Conservation (phyloP, 108 stramenopile genomes). For the Cyclostephanos tholiformis region DNA sequence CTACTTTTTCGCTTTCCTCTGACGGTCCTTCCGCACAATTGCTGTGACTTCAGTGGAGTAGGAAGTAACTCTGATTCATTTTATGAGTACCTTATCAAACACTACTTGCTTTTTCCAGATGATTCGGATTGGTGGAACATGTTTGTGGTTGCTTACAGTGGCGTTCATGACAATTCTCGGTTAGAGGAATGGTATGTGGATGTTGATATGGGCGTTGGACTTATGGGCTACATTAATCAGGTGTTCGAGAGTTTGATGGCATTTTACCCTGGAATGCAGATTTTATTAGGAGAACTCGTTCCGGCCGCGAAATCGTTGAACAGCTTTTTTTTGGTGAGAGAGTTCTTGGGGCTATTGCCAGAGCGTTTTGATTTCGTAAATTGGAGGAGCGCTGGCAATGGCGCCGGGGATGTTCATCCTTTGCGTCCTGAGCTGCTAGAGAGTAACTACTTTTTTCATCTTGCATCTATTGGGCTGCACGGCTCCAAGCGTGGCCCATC, state of each 20-base stretch:
- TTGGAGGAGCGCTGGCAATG: conserved; percentile 62
- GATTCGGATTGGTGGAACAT: conserved; percentile 88
- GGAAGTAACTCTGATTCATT: conserved; percentile 94
- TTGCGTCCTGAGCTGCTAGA: conserved; percentile 94
- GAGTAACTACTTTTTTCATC: conserved; percentile 83
- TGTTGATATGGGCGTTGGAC: conserved; percentile 80
- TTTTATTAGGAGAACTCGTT: conserved; percentile 77
- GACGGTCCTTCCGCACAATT: no score
- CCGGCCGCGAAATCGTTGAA: conserved; percentile 82
- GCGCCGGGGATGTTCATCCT: conserved; percentile 60
- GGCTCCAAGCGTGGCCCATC: conserved; percentile 40
- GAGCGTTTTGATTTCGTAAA: conserved; percentile 82
- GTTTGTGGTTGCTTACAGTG: conserved; percentile 69
- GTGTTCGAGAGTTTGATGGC: conserved; percentile 92
- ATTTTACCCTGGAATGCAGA: conserved; percentile 95
- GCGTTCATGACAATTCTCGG: conserved; percentile 64
- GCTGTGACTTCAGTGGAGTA: conserved; percentile 66
- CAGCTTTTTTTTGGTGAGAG: conserved; percentile 78
- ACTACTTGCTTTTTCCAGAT: conserved; percentile 81
- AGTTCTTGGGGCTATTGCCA: conserved; percentile 81
- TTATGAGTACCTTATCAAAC: conserved; percentile 87
- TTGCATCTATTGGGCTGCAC: conserved; percentile 64
- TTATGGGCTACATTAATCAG: conserved; percentile 34
- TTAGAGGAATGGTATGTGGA: conserved; percentile 93
- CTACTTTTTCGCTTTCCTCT: no score